Percentiles rank a stretch among this genome's conserved stretches.
These are phyloP conservation scores for Boletus speciosus DNA, from an alignment of 768 basidiomycete species.

Conservation along the genomic window DNA sequence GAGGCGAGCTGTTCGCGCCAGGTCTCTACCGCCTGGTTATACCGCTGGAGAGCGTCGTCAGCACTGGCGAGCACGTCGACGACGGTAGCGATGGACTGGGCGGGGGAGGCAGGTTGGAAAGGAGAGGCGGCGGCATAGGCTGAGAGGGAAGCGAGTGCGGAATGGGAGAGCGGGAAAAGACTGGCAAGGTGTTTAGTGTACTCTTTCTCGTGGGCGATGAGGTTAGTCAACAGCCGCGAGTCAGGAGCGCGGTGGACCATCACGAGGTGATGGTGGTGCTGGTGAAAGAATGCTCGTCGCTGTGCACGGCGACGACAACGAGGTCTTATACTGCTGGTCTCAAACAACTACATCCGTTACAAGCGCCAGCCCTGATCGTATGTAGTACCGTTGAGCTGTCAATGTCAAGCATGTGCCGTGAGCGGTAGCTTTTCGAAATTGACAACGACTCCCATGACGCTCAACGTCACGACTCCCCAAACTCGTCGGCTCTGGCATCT, in stretches of 20 bases:
- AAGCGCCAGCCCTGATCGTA: not conserved
- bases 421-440: no score
- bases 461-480: no score
- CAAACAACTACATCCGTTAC: not conserved
- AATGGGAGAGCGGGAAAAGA: constrained; percentile 56
- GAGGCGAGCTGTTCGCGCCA: constrained; percentile 61
- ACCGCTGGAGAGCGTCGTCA: constrained; percentile 65
- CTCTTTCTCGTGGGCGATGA: constrained; percentile 68
- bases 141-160: constrained; percentile 61
- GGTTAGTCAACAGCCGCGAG: constrained; percentile 65
- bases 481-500: no score
- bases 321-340: not conserved
- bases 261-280: not conserved
- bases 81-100: constrained; percentile 36
- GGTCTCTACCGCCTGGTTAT: constrained; percentile 56
- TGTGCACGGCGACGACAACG: not conserved
- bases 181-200: constrained; percentile 58
- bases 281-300: not conserved
- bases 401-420: no score
- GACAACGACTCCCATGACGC: no score
- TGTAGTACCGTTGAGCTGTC: no score
- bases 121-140: constrained; percentile 72
- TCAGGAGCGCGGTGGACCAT: constrained; percentile 78
- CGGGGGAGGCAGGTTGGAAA: constrained; percentile 21
- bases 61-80: constrained; percentile 57